Evolutionary conservation across 257 asterid genomes (phyloP), one percentile per base, ranked within the genome.

Genomic region (Forsythia viridissima): DNA sequence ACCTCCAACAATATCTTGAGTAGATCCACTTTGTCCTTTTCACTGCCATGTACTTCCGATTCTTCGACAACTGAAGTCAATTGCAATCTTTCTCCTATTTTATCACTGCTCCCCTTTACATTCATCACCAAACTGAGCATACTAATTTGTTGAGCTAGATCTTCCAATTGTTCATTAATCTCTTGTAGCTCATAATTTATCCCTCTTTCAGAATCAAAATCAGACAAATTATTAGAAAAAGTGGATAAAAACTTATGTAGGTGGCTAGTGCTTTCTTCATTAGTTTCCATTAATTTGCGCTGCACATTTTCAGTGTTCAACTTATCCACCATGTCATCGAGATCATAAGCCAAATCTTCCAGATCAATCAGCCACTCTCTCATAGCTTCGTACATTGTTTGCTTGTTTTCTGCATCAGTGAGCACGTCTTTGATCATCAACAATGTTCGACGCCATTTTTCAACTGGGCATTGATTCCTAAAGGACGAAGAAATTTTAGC

Each of bases 271-370:
- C 36, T 21, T 0, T 8, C 67, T 59, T 59, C 1, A 8, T 59
- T 1, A 30, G 34, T 59, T 59, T 21, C 36, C 34, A 7, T 70
- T 74, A 71, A n/a, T 20, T 70, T 51, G 11, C 74, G 5, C 55
- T 51, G 66, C 65, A 74, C 41, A 43, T 73, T 52, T 74, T 74
- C 51, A 8, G 86, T 76, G 68, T 79, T 39, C 55, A 83, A 79
- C 43, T 83, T 79, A 40, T 79, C 86, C 67, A 83, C 46, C 68
- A 83, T 46, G 30, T 82, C 81, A 72, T 82, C 83, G 75, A 42
- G 70, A 4, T 75, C 81, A 37, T 79, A 79, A 43, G 80, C 82
- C 15, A 83, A 68, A 21, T 76, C 16, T 72, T 76, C 76, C 65
- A 82, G 80, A 77, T 59, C 76, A 63, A 55, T 69, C 16, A 82